Base-by-base conservation (phyloP, 2,329 filamentous ascomycete genomes). In the Dothistroma septosporum region DNA sequence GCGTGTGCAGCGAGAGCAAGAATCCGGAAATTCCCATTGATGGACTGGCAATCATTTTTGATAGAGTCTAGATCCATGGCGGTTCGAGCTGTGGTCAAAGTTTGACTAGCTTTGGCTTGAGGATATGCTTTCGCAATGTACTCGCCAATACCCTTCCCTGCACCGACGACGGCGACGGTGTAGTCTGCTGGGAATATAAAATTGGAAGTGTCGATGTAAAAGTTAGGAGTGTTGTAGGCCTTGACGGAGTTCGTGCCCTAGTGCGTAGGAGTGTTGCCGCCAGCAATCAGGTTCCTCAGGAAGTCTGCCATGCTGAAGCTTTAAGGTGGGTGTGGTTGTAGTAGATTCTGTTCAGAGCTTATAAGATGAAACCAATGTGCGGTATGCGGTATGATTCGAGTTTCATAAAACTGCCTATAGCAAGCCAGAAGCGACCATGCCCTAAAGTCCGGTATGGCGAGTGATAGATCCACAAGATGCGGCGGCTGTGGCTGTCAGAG, bases 71-170 rank as follows among this genome's bases (percentile, higher is more conserved):
- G 28, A 11, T 57, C 35, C 21, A 53, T 46, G 3, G 53, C 49
- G 9, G 53, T 62, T n/a, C 60, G 57, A 12, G 53, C 52, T 33
- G 57, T 57, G 35, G 57, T 59, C 24, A 62, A 44, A 4, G 57
- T 55, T 28, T 57, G 55, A 21, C 41, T 56, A 12, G 57, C 60
- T 53, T 52, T 56, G 19, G 60, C 60, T 32, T 60, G 33, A 31
- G 57, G 53, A 31, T 59, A 62, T 8, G 60, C 57, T 57, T 52
- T 58, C 6, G 60, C 60, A 21, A 60, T 62, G 53, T 59, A 54
- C 12, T 62, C 53, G 12, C 60, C 60, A 16, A 62, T 59, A 32
- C 60, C 60, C n/a, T 59, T 55, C 4, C 60, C 57, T 4, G 60
- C 57, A 41, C 60, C 60, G 11, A 48, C 52, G 44, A 62, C 53